Evolutionary conservation across 352 stramenopile genomes (phyloP), one percentile per base, ranked within the genome.

Genomic region (Pythium dissotocum): DNA sequence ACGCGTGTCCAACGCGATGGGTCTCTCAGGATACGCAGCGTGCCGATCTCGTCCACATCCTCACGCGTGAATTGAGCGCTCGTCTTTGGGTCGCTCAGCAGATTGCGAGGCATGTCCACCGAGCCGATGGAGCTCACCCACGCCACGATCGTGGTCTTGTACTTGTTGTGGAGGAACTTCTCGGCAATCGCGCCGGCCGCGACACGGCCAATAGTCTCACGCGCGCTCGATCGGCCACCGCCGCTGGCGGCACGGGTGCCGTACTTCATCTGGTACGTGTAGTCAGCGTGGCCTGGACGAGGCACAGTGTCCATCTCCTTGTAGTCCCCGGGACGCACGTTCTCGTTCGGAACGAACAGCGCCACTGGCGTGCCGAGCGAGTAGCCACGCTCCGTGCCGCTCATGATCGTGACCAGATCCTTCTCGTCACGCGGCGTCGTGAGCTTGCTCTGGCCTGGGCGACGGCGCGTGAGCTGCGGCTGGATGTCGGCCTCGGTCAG

Each of bases 211-310:
- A 99, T 99, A 13, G 97, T 99, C 79, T 99, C 97, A 14, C 98
- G 88, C 12, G 98, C 98, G 53, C 91, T 98, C 32, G 90, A 94
- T 30, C 98, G 92, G 44, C 98, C 98, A 57, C 98, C 98, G 54
- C 98, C 98, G 49, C 95, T 98, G 69, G 98, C 95, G 9, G 97
- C 97, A 55, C 97, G 92, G 51, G 98, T 98, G 67, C 98, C 98
- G 77, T 99, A 99, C 80, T 99, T 99, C 79, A 98, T 96, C 89
- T 99, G 97, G 81, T 99, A 99, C 63, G 97, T 99, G 61, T 98
- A 98, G 84, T 99, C 98, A 9, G 98, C 97, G 79, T 99, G 98
- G 30, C 90, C 96, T 12, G 97, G 97, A 33, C 89, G 87, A 13
- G 89, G 89, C 28, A 96, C 87, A 4, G 91, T 79, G 64, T 87